phyloP scores from a whole-genome alignment of 2,329 filamentous ascomycete genomes.

The Atkinsonella hypoxylon region DNA sequence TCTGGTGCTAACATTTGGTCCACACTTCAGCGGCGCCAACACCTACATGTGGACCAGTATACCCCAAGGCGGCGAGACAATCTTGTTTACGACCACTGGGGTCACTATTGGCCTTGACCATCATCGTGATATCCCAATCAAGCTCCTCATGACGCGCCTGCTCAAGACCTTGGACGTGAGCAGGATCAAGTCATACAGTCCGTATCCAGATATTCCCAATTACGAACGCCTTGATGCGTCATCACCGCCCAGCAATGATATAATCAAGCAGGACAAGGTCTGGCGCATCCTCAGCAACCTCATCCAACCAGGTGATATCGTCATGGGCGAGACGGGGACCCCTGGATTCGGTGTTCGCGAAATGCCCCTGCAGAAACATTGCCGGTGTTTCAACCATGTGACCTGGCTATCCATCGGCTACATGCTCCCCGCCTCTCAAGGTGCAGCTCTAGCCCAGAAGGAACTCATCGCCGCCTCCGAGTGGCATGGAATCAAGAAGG shows the following conservation, averaged over 20 bases:
- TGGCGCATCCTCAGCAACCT: constrained; percentile 35
- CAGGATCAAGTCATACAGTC: constrained; percentile 13
- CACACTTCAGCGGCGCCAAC: constrained; percentile 35
- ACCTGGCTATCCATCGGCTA: constrained; percentile 51
- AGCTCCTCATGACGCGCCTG: constrained; percentile 12
- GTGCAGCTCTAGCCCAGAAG: constrained; percentile 40
- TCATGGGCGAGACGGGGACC: constrained; percentile 48
- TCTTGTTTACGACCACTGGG: constrained; percentile 21
- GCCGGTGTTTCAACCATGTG: constrained; percentile 34
- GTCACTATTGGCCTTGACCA: constrained; percentile 20
- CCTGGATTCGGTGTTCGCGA: constrained; percentile 40
- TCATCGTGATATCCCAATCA: constrained; percentile 17
- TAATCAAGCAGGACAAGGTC: constrained; percentile 28
- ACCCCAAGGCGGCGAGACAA: constrained; percentile 20
- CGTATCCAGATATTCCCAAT: constrained; percentile 17
- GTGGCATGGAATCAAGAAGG: constrained; percentile 10
- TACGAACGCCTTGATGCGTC: constrained; percentile 10
- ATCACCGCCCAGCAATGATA: neutral
- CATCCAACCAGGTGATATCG: constrained; percentile 38
- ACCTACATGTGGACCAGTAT: constrained; percentile 26
- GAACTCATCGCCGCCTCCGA: constrained; percentile 23
- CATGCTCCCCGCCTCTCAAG: constrained; percentile 45
- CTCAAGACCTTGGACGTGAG: constrained; percentile 12
- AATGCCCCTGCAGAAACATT: constrained; percentile 35
- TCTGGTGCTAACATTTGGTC: constrained; percentile 33